phyloP scores from a whole-genome alignment of 176 grass and related monocot genomes.

The Panicum miliaceum region DNA sequence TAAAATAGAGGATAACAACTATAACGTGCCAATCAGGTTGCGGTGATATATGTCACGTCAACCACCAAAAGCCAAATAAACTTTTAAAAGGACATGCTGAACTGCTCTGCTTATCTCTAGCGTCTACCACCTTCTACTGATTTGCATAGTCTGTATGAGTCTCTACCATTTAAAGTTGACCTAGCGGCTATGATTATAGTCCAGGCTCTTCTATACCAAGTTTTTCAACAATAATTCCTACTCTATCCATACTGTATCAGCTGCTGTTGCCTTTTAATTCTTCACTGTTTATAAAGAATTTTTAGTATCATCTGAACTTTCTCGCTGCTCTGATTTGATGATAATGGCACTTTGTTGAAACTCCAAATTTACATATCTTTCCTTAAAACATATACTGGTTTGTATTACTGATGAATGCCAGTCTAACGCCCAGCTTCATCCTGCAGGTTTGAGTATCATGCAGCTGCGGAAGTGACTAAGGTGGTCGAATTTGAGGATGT shows the following conservation, averaged over 20 bases:
- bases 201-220: neutral
- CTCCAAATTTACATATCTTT: neutral
- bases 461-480: constrained; percentile 81
- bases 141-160: neutral
- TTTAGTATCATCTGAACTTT: constrained; percentile 7
- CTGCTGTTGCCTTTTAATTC: neutral
- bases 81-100: neutral
- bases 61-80: neutral
- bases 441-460: constrained; percentile 89
- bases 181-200: neutral
- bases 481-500: constrained; percentile 83
- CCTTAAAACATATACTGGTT: constrained; percentile 9
- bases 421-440: constrained; percentile 1
- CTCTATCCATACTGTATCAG: neutral
- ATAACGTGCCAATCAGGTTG: neutral
- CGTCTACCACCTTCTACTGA: neutral
- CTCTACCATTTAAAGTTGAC: neutral
- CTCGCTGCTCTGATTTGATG: neutral
- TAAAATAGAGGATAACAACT: neutral
- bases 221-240: neutral
- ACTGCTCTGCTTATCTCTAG: neutral
- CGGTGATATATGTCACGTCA: neutral
- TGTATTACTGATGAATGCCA: neutral
- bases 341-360: neutral
- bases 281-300: neutral